These are phyloP conservation scores for Metarhizium humberi DNA, from an alignment of 2,329 filamentous ascomycete genomes.

Conservation along the genomic window DNA sequence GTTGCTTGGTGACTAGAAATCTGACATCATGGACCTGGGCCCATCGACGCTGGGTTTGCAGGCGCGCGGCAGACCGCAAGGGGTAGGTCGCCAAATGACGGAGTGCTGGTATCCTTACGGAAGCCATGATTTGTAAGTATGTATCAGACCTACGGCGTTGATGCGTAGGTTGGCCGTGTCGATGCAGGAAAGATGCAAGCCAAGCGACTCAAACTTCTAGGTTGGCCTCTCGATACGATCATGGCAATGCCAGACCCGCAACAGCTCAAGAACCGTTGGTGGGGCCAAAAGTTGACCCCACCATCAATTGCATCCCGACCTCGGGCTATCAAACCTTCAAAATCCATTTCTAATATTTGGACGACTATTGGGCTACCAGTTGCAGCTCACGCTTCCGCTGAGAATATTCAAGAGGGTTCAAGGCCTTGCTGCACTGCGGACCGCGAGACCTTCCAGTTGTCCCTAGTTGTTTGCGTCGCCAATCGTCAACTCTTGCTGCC, in stretches of 20 bases:
- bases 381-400: neutral
- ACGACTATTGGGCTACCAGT: neutral
- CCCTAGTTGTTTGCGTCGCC: neutral
- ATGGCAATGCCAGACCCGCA: too few species aligned
- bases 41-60: constrained; percentile 63
- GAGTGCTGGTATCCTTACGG: constrained; percentile 36
- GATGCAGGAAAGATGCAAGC: neutral
- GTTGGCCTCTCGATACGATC: too few species aligned
- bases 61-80: constrained; percentile 20
- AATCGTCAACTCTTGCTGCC: neutral
- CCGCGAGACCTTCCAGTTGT: neutral
- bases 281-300: constrained; percentile 1
- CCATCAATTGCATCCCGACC: neutral
- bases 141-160: constrained; percentile 1
- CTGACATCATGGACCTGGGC: constrained; percentile 88
- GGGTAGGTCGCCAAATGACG: constrained; percentile 33
- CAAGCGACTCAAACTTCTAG: too few species aligned
- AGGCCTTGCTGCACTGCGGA: neutral
- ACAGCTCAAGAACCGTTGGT: neutral
- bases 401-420: neutral
- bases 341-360: neutral
- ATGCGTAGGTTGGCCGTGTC: neutral
- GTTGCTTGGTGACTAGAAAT: constrained; percentile 72
- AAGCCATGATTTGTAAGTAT: constrained; percentile 33
- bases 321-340: neutral